Base-by-base conservation (phyloP, 805 yeast genomes). In the Debaryomyces prosopidis region DNA sequence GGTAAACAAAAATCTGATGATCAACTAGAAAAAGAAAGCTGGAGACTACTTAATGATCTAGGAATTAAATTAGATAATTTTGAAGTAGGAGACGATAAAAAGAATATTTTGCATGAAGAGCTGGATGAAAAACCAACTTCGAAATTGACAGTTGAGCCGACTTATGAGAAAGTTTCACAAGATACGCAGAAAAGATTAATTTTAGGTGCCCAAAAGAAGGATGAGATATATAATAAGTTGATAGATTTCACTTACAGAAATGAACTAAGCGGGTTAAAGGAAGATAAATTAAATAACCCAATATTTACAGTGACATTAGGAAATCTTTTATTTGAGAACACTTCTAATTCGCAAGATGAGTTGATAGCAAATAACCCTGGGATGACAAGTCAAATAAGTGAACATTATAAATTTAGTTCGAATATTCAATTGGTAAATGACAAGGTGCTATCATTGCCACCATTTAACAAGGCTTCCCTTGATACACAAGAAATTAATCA, bases 301-400 rank as follows among this genome's bases (percentile, higher is more conserved):
- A 54, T 66, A 4, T 60, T 72, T 41, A 65, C 74, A 0, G 58
- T 65, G 6, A 64, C 76, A 1, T 59, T 73, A 18, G 79, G 79
- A n/a, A 62, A 64, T 27, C 55, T 74, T 11, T 51, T 73, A 12
- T 64, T 69, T 36, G 57, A 61, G 38, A 48, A 51, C 0, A 44
- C 51, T 15, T 14, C 27, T 5, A 47, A 31, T 4, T 28, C 34
- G 3, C 11, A 20, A 19, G 20, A 16, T 19, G 8, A 19, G 16
- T 26, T 48, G 26, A 45, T 54, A 40, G 42, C 55, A 10, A 35
- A 30, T 5, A 14, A 18, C 26, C 56, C 53, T 23, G 40, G 15
- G 12, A 15, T 40, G 7, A 14, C 34, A n/a, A 1, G 19, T 1
- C 16, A 17, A 14, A 15, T 20, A 9, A 34, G 23, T 2, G 36